Base-by-base conservation (phyloP, 768 basidiomycete genomes). In the Polyporus arcularius region DNA sequence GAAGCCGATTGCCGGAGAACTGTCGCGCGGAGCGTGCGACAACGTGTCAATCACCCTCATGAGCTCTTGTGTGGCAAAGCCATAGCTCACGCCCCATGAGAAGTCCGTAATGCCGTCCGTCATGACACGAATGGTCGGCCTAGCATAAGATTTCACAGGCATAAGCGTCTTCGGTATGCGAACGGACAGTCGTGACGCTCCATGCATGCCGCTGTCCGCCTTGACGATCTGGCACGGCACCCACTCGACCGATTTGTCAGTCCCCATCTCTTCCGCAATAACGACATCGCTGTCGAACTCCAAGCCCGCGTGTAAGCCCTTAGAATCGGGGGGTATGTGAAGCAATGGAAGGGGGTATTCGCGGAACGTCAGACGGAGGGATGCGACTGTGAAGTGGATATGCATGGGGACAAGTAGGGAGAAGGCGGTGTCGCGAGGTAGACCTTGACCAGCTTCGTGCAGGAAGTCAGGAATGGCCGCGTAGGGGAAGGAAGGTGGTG, bases 121-220 rank as follows among this genome's bases (percentile, higher is more conserved):
- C n/a, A 78, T 75, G 50, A 97, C 81, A 18, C 81, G 79, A 65
- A 98, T 81, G 12, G 76, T 73, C 3, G 94, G 92, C 47, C 83
- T 81, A 1, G 92, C 90, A 68, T 96, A 97, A 8, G 89, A 92
- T 75, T 98, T 98, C 67, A 96, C 90, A 0, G 96, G 90, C 91
- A 95, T 96, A 58, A 94, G 88, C 0, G 94, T 96, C 73, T 96
- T 97, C 2, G 94, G 93, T 38, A 96, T 80, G 43, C 74, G 63
- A 42, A 95, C 73, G 28, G 76, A 77, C 49, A 95, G 80, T 5
- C 82, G 79, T 1, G 76, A 73, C 31, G 82, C 78, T 6, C 81
- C 83, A 31, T 76, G 75, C 38, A 80, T 70, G 32, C 84, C 85
- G 31, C 82, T 80, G 55, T 83, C 75, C 4, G 75, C 71, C n/a